Conservation (phyloP, 768 basidiomycete species). For the Boletus patriciae region DNA sequence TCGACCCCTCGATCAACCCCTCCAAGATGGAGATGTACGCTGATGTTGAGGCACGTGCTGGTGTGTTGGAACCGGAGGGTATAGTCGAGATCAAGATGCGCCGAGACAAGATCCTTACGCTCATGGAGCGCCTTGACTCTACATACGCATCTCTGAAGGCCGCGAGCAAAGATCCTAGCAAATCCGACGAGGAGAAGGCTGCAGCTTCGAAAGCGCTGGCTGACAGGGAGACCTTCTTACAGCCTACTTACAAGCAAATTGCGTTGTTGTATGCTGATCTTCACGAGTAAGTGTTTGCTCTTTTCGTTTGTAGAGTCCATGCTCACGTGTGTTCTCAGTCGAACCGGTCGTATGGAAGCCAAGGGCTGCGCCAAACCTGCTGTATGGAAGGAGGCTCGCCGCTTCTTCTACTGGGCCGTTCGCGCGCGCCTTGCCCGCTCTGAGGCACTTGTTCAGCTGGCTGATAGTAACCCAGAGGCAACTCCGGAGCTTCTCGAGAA, state of each 20-base stretch:
- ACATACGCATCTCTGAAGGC: slow-evolving; percentile 80
- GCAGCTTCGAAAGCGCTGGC: slow-evolving; percentile 66
- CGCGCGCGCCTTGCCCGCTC: slow-evolving; percentile 79
- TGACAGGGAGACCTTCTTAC: slow-evolving; percentile 74
- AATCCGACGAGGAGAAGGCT: slow-evolving; percentile 72
- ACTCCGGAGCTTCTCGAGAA: slow-evolving; percentile 64
- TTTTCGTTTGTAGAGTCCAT: neutral
- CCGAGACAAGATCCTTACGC: slow-evolving; percentile 81
- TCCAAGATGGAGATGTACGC: slow-evolving; percentile 99
- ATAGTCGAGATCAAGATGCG: slow-evolving; percentile 98
- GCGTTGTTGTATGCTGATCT: slow-evolving; percentile 94
- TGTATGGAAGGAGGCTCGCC: slow-evolving; percentile 85
- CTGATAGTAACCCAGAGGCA: slow-evolving; percentile 70
- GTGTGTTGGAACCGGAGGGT: slow-evolving; percentile 96
- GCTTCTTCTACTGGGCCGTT: slow-evolving; percentile 92
- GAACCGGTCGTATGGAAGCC: slow-evolving; percentile 94
- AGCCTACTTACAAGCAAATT: slow-evolving; percentile 91
- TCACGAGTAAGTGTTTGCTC: slow-evolving; percentile 70
- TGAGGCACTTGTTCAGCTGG: slow-evolving; percentile 58
- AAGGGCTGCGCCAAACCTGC: slow-evolving; percentile 90
- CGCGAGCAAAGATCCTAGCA: slow-evolving; percentile 72
- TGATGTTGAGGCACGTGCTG: slow-evolving; percentile 92
- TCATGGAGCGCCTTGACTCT: slow-evolving; percentile 93
- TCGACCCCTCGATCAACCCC: slow-evolving; percentile 96
- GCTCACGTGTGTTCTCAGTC: slow-evolving; percentile 47